Evolutionary conservation across 1,284 basidiomycete genomes (phyloP).

Genomic region (Erythrobasidium hasegawianum): DNA sequence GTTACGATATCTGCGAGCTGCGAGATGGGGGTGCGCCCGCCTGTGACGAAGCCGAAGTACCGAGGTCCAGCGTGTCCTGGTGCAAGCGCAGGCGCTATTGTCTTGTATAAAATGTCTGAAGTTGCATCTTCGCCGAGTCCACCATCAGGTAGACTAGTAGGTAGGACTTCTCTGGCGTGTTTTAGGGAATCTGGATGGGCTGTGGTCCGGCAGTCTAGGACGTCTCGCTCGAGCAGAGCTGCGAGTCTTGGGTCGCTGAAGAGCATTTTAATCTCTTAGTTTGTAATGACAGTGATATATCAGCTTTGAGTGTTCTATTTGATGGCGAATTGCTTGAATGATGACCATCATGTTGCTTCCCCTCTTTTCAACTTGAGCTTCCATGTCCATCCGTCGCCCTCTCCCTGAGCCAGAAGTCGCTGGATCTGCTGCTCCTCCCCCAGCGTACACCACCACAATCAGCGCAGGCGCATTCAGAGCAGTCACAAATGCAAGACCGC

Average conservation of each 20-base stretch:
- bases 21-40: conserved; percentile 51
- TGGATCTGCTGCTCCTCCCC: no score
- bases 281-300: no score
- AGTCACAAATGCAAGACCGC: no score
- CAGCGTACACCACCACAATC: no score
- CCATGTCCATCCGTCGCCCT: no score
- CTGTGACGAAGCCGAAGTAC: conserved; percentile 56
- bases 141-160: neutral
- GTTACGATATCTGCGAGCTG: conserved; percentile 52
- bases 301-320: no score
- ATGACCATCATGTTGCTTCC: no score
- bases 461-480: no score
- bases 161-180: conserved; percentile 11
- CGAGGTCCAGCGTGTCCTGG: conserved; percentile 51
- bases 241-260: neutral
- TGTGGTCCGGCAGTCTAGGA: conserved; percentile 13
- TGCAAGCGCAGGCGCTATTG: conserved; percentile 49
- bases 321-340: no score
- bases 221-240: conserved; percentile 8
- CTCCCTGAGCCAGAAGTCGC: no score
- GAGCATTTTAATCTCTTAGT: no score
- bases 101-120: conserved; percentile 11
- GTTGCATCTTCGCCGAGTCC: conserved; percentile 21
- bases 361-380: no score
- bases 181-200: conserved; percentile 34